phyloP scores from a whole-genome alignment of 2,329 filamentous ascomycete genomes.

The Elsinoe perseae region DNA sequence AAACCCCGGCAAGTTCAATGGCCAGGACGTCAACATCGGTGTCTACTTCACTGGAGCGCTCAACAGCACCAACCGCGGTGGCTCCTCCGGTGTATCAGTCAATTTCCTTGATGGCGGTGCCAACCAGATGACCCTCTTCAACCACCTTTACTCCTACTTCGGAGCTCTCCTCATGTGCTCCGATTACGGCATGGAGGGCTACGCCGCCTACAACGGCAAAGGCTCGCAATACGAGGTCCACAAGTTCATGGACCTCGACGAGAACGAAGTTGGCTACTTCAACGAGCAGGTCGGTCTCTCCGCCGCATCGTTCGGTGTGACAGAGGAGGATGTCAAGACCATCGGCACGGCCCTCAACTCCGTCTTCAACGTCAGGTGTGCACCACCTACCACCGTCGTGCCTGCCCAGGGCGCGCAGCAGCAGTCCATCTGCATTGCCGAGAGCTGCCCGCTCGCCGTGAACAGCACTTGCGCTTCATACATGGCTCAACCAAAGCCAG shows the following conservation, averaged over 20 bases:
- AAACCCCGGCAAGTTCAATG: constrained; percentile 43
- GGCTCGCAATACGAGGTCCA: constrained; percentile 48
- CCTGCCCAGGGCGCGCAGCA: constrained; percentile 40
- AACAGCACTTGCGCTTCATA: constrained; percentile 44
- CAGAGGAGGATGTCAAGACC: constrained; percentile 43
- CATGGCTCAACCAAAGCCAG: constrained; percentile 22
- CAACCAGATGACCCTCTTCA: constrained; percentile 51
- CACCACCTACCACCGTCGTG: constrained; percentile 40
- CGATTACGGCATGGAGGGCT: constrained; percentile 42
- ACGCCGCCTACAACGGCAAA: constrained; percentile 42
- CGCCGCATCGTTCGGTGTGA: constrained; percentile 52
- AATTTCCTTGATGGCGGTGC: constrained; percentile 57
- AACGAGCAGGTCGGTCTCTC: constrained; percentile 51
- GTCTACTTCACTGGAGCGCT: constrained; percentile 54
- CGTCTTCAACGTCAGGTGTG: constrained; percentile 48
- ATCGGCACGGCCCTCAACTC: constrained; percentile 45
- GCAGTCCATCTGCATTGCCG: constrained; percentile 50
- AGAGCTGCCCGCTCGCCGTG: constrained; percentile 42
- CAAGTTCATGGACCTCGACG: constrained; percentile 50
- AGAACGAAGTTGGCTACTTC: constrained; percentile 50
- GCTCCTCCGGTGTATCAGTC: constrained; percentile 39
- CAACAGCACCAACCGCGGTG: constrained; percentile 47
- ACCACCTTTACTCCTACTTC: constrained; percentile 57
- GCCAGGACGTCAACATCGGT: constrained; percentile 47
- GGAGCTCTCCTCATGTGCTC: constrained; percentile 51